Evolutionary conservation across 257 asterid genomes (phyloP), one percentile per base, ranked within the genome.

Genomic region (Solanum sparsipilum): DNA sequence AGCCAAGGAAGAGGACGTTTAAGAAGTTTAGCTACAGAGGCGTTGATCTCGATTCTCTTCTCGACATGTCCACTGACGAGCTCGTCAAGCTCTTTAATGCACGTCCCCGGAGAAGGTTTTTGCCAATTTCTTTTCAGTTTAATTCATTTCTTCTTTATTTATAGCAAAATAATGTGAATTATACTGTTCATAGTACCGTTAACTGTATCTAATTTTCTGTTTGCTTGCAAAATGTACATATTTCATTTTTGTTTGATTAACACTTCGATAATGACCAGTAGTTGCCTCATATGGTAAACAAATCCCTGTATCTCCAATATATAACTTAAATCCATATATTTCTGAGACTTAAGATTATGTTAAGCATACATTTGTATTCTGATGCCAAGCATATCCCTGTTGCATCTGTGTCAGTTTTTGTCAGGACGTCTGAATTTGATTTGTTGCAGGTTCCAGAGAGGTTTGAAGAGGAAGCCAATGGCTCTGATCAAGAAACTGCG

Each of bases 1-100:
- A 91, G 92, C 94, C 95, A 9, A 95, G 92, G 94, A 95, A 94
- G 95, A 95, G 98, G 60, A 92, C 95, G 87, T 95, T 95, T 87
- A 94, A 95, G 95, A 95, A 96, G 98, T 96, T 96, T 86, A 93
- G 95, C 89, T 96, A 92, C 95, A 91, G 96, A 76, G 98, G 99
- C 6, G 98, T 96, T 1, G 99, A 96, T 89, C 99, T 96, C 88
- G 98, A 95, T 90, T 92, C 98, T 4, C 96, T 96, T 39, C 98
- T 96, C 76, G 99, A 96, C 58, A 93, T 96, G 97, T 91, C 96
- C 48, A 94, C 95, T 1, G 99, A 96, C 38, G 97, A 95, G n/a
- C 98, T 95, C 68, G 98, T 95, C 29, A 96, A 93, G 94, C 96
- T 94, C 32, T 93, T 95, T 90, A 74, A 76, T 84, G 93, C 99